phyloP scores from a whole-genome alignment of 768 basidiomycete species.

The Rhodotorula sphaerocarpa region DNA sequence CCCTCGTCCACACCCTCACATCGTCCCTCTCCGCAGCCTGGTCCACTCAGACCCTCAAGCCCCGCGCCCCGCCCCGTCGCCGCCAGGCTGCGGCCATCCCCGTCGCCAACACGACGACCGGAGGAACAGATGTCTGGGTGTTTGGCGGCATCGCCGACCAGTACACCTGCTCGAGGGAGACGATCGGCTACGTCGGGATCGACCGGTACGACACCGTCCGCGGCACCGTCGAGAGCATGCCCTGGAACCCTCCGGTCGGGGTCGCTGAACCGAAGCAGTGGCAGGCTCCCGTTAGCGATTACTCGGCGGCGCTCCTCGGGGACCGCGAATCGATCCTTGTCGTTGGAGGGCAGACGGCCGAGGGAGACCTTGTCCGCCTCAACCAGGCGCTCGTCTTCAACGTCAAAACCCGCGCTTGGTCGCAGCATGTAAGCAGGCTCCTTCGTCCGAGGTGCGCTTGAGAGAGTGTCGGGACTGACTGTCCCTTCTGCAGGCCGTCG shows the following conservation, averaged over 20 bases:
- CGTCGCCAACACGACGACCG: slow-evolving; percentile 16
- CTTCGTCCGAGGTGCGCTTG: not conserved
- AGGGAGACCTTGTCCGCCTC: slow-evolving; percentile 23
- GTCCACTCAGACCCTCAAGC: not conserved
- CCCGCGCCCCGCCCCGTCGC: slow-evolving; percentile 26
- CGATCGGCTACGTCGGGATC: slow-evolving; percentile 36
- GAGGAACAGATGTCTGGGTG: slow-evolving; percentile 30
- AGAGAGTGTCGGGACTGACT: too few species aligned
- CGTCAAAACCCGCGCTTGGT: slow-evolving; percentile 8
- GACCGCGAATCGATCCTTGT: slow-evolving; percentile 11
- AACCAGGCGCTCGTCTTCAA: slow-evolving; percentile 24
- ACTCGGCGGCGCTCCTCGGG: slow-evolving; percentile 17
- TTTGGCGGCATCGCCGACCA: slow-evolving; percentile 37
- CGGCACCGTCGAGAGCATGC: slow-evolving; percentile 20
- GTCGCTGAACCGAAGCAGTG: not conserved
- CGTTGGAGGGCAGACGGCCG: slow-evolving; percentile 35
- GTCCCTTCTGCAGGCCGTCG: not conserved
- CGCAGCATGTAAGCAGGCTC: not conserved
- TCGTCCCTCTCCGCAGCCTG: slow-evolving; percentile 10
- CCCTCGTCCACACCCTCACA: not conserved
- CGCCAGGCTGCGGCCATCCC: slow-evolving; percentile 31
- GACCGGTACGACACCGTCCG: slow-evolving; percentile 26
- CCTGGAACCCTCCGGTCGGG: slow-evolving; percentile 5
- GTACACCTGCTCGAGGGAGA: slow-evolving; percentile 31
- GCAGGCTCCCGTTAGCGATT: slow-evolving; percentile 35